Conservation (phyloP, 371 early-diverging fungal genomes). For the Lichtheimia ramosa region DNA sequence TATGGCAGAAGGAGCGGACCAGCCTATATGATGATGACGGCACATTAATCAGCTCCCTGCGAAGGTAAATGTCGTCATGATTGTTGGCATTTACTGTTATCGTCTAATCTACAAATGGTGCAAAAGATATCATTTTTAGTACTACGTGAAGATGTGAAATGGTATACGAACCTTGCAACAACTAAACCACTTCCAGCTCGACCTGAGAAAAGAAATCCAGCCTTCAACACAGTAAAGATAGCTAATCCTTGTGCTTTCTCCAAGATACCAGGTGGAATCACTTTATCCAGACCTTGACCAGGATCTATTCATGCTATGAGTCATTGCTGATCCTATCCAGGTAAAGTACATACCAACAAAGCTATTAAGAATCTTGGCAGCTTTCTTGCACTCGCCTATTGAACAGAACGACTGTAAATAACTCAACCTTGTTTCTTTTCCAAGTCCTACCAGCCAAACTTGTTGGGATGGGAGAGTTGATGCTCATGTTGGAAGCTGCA, state of each 20-base stretch:
- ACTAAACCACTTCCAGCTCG: constrained; percentile 91
- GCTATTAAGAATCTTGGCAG: constrained; percentile 75
- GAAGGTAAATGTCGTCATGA: background rate
- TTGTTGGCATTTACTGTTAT: constrained; percentile 2
- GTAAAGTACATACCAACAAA: constrained; percentile 59
- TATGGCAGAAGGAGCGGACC: no score
- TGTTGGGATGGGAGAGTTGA: constrained; percentile 21
- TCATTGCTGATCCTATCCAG: background rate
- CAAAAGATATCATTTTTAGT: background rate
- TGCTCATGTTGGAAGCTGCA: constrained; percentile 15
- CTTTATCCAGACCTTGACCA: constrained; percentile 71
- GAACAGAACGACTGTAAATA: background rate
- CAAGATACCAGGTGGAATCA: constrained; percentile 77
- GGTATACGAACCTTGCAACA: constrained; percentile 60
- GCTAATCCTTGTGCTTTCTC: constrained; percentile 89
- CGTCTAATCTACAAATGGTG: constrained; percentile 7
- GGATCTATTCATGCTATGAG: constrained; percentile 40
- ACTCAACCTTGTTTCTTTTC: no score
- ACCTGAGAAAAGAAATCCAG: constrained; percentile 81
- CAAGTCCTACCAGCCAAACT: constrained; percentile 11
- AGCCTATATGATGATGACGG: constrained; percentile 30
- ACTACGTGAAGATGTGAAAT: no score
- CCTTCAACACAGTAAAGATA: constrained; percentile 86
- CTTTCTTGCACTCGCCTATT: constrained; percentile 74
- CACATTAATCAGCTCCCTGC: no score